A percentile compares a stretch with the other conserved stretches of the same genome.
phyloP scores from a whole-genome alignment of 768 basidiomycete genomes.

The Leucocoprinus leucothites region DNA sequence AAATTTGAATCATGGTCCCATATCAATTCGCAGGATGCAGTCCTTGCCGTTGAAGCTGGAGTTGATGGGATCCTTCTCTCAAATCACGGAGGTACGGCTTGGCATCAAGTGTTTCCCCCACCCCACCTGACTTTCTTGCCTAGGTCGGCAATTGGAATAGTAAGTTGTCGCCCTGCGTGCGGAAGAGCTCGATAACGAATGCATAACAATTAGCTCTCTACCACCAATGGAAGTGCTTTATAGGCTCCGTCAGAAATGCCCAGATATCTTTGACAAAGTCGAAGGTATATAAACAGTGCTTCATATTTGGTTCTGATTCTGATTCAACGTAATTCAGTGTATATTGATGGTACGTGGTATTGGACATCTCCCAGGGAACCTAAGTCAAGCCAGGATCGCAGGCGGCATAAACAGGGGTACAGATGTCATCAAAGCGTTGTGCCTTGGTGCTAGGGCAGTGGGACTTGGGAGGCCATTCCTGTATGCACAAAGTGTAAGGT shows the following conservation, averaged over 20 bases:
- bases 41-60: constrained; percentile 78
- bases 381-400: neutral
- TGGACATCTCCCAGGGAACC: neutral
- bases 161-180: constrained; percentile 27
- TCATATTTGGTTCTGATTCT: constrained; percentile 8
- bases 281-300: constrained; percentile 46
- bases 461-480: constrained; percentile 86
- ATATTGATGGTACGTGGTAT: constrained; percentile 68
- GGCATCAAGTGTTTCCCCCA: neutral
- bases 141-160: constrained; percentile 83
- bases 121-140: neutral
- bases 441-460: constrained; percentile 83
- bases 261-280: constrained; percentile 67
- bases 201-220: constrained; percentile 49
- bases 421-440: constrained; percentile 88
- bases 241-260: constrained; percentile 65
- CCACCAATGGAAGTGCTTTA: constrained; percentile 80
- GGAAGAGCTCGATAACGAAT: constrained; percentile 16
- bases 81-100: constrained; percentile 78
- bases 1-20: neutral
- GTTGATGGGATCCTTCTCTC: constrained; percentile 86
- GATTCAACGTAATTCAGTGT: constrained; percentile 45
- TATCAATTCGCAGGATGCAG: constrained; percentile 60
- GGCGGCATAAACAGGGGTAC: constrained; percentile 17
- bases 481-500: constrained; percentile 75